Percentiles rank a stretch among this genome's conserved stretches.
phyloP scores from a whole-genome alignment of 495 filamentous ascomycete species.

The Delitschia confertaspora region DNA sequence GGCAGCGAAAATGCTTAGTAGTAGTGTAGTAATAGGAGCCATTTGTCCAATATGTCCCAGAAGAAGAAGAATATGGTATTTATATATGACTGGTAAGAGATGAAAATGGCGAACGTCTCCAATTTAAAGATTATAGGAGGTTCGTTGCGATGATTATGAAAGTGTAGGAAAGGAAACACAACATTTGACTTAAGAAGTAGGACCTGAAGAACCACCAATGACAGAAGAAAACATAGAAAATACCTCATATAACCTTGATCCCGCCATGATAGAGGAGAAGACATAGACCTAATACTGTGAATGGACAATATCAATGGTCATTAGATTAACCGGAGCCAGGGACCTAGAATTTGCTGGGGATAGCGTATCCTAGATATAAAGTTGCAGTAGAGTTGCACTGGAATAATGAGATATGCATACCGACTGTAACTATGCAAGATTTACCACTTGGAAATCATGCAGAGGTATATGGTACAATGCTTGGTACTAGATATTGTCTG shows the following conservation, averaged over 20 bases:
- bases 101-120: background rate
- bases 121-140: background rate
- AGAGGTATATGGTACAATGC: too few species aligned
- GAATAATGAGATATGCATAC: constrained; percentile 12
- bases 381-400: constrained; percentile 8
- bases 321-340: constrained; percentile 15
- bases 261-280: constrained; percentile 5
- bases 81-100: too few species aligned
- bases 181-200: background rate
- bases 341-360: background rate
- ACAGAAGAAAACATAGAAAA: background rate
- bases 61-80: too few species aligned
- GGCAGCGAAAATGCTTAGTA: constrained; percentile 4
- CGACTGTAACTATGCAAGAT: constrained; percentile 22
- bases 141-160: background rate
- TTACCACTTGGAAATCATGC: constrained; percentile 1
- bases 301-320: constrained; percentile 4
- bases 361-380: background rate
- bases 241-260: constrained; percentile 7
- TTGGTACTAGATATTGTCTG: too few species aligned
- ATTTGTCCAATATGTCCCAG: background rate
- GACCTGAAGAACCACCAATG: background rate
- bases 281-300: background rate
- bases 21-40: constrained; percentile 6
- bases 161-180: background rate